A percentile compares a stretch with the other conserved stretches of the same genome.
phyloP scores from a whole-genome alignment of 2,329 filamentous ascomycete genomes.

The Byssochlamys sp. region DNA sequence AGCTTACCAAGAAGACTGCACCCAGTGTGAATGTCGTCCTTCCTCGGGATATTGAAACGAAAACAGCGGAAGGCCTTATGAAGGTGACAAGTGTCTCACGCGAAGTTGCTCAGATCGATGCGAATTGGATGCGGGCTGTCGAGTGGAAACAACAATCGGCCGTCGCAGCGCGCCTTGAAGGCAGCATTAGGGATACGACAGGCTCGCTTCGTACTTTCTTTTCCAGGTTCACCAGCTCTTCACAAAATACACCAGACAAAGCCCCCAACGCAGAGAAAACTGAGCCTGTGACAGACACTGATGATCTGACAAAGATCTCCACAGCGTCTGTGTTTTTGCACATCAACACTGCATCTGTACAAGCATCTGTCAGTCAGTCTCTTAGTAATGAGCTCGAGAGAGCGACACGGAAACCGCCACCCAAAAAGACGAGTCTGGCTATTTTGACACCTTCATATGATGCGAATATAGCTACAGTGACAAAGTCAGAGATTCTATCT shows the following conservation, averaged over 20 bases:
- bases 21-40: slow-evolving; percentile 63
- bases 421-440: slow-evolving; percentile 73
- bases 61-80: slow-evolving; percentile 82
- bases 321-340: slow-evolving; percentile 78
- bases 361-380: slow-evolving; percentile 60
- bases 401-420: slow-evolving; percentile 93
- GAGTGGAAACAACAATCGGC: slow-evolving; percentile 63
- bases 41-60: slow-evolving; percentile 68
- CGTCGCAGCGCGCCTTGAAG: slow-evolving; percentile 25
- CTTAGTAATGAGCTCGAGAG: slow-evolving; percentile 83
- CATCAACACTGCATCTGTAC: slow-evolving; percentile 73
- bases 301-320: slow-evolving; percentile 62
- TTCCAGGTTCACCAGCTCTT: slow-evolving; percentile 58
- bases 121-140: slow-evolving; percentile 75
- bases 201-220: slow-evolving; percentile 71
- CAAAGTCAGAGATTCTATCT: slow-evolving; percentile 65
- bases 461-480: slow-evolving; percentile 59
- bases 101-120: slow-evolving; percentile 85
- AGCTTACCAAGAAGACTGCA: slow-evolving; percentile 74
- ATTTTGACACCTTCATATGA: slow-evolving; percentile 88
- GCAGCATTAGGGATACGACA: slow-evolving; percentile 32
- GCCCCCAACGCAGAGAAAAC: slow-evolving; percentile 39
- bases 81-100: slow-evolving; percentile 69
- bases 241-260: slow-evolving; percentile 40
- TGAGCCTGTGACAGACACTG: slow-evolving; percentile 52